Base-by-base conservation (phyloP, 2,329 filamentous ascomycete genomes). In the Aurifilum marmelostoma region DNA sequence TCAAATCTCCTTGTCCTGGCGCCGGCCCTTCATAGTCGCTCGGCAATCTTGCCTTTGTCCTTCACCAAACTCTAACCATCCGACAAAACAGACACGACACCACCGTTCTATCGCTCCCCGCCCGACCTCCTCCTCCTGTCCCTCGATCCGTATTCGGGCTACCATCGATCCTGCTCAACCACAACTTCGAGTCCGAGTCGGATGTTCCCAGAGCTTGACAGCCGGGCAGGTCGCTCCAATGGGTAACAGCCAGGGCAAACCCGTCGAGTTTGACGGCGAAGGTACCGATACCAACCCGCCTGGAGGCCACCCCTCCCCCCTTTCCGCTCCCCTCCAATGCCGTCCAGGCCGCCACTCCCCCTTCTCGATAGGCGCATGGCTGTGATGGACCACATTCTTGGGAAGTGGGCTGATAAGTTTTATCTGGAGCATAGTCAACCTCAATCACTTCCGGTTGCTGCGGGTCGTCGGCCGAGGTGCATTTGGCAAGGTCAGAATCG, bases 401-500 rank as follows among this genome's bases (percentile, higher is more conserved):
- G 39, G 39, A 27, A n/a, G 37, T 34, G 52, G 61, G 58, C 69
- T 71, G 56, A 71, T 67, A 24, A 60, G 37, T 29, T 67, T 73
- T 62, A 52, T 32, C 43, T 41, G 69, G 63, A 58, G 41, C 18
- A 58, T 75, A 97, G 96, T 97, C 75, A 98, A 95, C 80, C 90
- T 99, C 75, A 97, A 97, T 78, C 96, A 99, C 82, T 99, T 99
- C 81, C 92, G 95, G 74, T 87, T 99, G 67, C 84, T 98, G 73
- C 91, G 96, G 77, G 96, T 99, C 72, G 96, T 99, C 74, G 96
- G 96, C 73, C 97, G 97, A 80, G 96, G 96, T 76, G 96, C 96
- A 68, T 99, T 99, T 84, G 96, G 96, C 76, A 99, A 99, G 82
- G 96, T 99, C 71, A 92, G 96, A 76, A 99, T 99, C 74, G 96